Conservation (phyloP, 1,139 yeast species). For the Suhomyces terraborum region DNA sequence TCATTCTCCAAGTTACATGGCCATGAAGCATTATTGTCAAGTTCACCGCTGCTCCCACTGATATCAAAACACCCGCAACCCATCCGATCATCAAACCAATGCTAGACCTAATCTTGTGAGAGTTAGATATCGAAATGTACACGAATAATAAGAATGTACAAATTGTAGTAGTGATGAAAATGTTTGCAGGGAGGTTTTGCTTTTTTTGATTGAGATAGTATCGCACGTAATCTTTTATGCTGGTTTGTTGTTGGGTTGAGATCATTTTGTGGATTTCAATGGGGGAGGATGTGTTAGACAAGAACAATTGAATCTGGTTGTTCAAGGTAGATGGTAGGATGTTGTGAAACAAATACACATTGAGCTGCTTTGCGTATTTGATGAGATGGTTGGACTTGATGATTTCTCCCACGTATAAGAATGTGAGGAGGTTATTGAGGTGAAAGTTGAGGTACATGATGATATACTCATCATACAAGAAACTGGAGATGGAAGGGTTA, state of each 20-base stretch:
- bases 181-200: constrained; percentile 12
- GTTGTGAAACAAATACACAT: constrained; percentile 33
- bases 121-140: constrained; percentile 53
- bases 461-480: constrained; percentile 21
- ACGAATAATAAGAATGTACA: constrained; percentile 24
- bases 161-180: constrained; percentile 16
- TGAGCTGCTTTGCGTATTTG: constrained; percentile 45
- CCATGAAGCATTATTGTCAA: constrained; percentile 23
- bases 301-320: constrained; percentile 5
- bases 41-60: constrained; percentile 56
- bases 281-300: constrained; percentile 3
- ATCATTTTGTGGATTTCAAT: constrained; percentile 11
- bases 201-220: constrained; percentile 26
- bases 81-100: constrained; percentile 65
- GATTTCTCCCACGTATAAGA: constrained; percentile 43
- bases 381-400: constrained; percentile 52
- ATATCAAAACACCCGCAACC: constrained; percentile 48
- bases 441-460: constrained; percentile 32
- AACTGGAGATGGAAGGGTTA: background rate
- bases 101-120: constrained; percentile 59
- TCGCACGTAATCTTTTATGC: constrained; percentile 25
- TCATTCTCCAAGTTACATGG: constrained; percentile 29
- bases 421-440: constrained; percentile 19
- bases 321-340: constrained; percentile 6
- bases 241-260: constrained; percentile 15